These are phyloP conservation scores for Cercophora samala DNA, from an alignment of 495 filamentous ascomycete genomes.

Conservation along the genomic window DNA sequence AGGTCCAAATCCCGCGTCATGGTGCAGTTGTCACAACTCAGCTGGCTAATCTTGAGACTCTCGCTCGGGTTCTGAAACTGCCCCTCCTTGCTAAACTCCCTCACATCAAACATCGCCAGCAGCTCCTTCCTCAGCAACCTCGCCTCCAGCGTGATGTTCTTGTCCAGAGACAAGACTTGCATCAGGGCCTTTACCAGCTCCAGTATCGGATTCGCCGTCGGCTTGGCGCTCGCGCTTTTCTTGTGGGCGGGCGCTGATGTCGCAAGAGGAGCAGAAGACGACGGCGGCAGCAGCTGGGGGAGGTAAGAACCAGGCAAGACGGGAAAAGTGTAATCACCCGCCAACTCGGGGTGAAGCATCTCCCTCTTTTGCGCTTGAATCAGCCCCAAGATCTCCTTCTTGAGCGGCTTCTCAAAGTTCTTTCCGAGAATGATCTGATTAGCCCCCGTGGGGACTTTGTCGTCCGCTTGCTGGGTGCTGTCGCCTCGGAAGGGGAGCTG, in stretches of 20 bases:
- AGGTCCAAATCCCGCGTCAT: slow-evolving; percentile 85
- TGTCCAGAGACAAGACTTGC: slow-evolving; percentile 85
- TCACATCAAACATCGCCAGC: slow-evolving; percentile 83
- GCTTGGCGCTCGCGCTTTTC: slow-evolving; percentile 19
- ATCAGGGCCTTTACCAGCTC: slow-evolving; percentile 89
- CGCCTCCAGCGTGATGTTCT: slow-evolving; percentile 79
- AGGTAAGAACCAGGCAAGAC: slow-evolving; percentile 72
- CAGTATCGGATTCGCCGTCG: slow-evolving; percentile 70
- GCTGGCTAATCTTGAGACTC: slow-evolving; percentile 68
- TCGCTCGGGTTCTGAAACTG: slow-evolving; percentile 83
- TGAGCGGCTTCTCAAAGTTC: slow-evolving; percentile 80
- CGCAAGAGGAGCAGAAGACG: not conserved
- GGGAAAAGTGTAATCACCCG: slow-evolving; percentile 84
- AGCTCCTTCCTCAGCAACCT: slow-evolving; percentile 84
- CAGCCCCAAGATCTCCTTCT: slow-evolving; percentile 77
- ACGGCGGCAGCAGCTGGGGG: slow-evolving; percentile 16
- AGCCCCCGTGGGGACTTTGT: slow-evolving; percentile 40
- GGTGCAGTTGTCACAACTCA: slow-evolving; percentile 85
- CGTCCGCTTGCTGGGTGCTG: slow-evolving; percentile 54
- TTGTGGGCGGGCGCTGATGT: slow-evolving; percentile 7
- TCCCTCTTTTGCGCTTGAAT: slow-evolving; percentile 82
- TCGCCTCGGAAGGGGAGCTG: slow-evolving; percentile 62
- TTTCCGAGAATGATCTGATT: slow-evolving; percentile 65
- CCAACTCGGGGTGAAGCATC: slow-evolving; percentile 83
- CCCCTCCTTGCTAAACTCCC: slow-evolving; percentile 86